A percentile compares a stretch with the other conserved stretches of the same genome.
These are phyloP conservation scores for Zymoseptoria tritici DNA, from an alignment of 2,329 filamentous ascomycete genomes.

Conservation along the genomic window DNA sequence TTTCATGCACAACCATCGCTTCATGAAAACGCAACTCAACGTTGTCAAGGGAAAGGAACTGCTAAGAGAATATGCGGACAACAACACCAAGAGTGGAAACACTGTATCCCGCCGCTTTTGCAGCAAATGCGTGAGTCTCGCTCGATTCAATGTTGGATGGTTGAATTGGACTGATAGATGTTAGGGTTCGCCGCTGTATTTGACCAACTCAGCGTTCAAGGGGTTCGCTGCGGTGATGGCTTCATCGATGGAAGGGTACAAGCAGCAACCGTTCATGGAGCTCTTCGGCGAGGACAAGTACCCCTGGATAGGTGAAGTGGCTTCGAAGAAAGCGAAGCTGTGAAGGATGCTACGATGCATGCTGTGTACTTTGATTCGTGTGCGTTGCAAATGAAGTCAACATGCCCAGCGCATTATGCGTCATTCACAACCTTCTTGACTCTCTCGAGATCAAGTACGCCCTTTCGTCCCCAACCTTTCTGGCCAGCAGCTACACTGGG, in stretches of 20 bases:
- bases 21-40: constrained; percentile 19
- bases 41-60: constrained; percentile 20
- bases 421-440: not conserved
- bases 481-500: constrained; percentile 22
- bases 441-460: constrained; percentile 11
- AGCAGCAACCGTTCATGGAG: constrained; percentile 13
- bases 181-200: constrained; percentile 18
- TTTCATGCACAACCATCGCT: constrained; percentile 26
- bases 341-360: constrained; percentile 1
- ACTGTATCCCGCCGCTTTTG: constrained; percentile 24
- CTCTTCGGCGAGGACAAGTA: constrained; percentile 12
- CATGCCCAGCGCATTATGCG: not conserved
- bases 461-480: constrained; percentile 29
- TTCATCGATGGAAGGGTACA: constrained; percentile 13
- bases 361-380: not conserved
- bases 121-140: constrained; percentile 20
- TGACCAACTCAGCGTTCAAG: constrained; percentile 16
- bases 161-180: not conserved
- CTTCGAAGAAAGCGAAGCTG: constrained; percentile 12
- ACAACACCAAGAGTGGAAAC: constrained; percentile 22
- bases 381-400: not conserved
- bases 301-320: constrained; percentile 11
- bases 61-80: constrained; percentile 20
- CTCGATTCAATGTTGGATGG: not conserved
- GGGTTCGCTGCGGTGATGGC: constrained; percentile 14